Conservation (phyloP, 2,329 filamentous ascomycete species). For the Trichophyton schoenleinii region DNA sequence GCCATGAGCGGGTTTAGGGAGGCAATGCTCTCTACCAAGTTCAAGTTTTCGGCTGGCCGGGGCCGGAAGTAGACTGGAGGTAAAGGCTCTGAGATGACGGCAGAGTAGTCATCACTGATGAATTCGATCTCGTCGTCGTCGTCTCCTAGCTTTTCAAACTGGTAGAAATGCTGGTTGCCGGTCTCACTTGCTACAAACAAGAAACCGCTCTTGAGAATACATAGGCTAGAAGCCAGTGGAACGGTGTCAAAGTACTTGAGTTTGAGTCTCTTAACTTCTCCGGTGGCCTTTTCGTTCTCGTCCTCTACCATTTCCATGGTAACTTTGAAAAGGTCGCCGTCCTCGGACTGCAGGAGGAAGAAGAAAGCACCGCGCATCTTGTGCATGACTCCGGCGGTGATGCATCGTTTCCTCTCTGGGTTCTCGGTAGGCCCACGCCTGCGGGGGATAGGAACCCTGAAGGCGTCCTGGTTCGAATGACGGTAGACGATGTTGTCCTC, state of each 20-base stretch:
- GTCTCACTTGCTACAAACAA: constrained; percentile 85
- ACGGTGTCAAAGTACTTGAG: constrained; percentile 98
- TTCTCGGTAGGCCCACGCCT: constrained; percentile 82
- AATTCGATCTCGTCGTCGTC: constrained; percentile 86
- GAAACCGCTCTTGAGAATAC: constrained; percentile 91
- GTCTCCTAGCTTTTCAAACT: constrained; percentile 93
- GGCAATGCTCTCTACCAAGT: constrained; percentile 70
- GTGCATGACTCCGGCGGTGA: constrained; percentile 91
- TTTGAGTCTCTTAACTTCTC: constrained; percentile 69
- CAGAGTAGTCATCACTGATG: constrained; percentile 66
- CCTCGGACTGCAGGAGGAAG: constrained; percentile 88
- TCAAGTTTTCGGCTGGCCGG: constrained; percentile 65
- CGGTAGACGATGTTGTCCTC: constrained; percentile 92
- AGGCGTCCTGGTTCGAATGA: constrained; percentile 87
- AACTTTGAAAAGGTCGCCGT: constrained; percentile 96
- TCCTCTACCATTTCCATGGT: constrained; percentile 85
- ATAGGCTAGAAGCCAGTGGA: constrained; percentile 72
- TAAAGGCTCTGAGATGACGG: constrained; percentile 59
- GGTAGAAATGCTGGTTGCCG: constrained; percentile 89
- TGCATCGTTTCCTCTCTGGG: constrained; percentile 73
- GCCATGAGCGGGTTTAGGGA: constrained; percentile 86
- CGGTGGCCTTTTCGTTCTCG: constrained; percentile 61
- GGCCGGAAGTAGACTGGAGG: constrained; percentile 76
- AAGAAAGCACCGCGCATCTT: constrained; percentile 95
- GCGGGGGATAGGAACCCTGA: constrained; percentile 78